A percentile compares a stretch with the other conserved stretches of the same genome.
These are phyloP conservation scores for Areca catechu DNA, from an alignment of 176 grass and related monocot genomes.

Conservation along the genomic window DNA sequence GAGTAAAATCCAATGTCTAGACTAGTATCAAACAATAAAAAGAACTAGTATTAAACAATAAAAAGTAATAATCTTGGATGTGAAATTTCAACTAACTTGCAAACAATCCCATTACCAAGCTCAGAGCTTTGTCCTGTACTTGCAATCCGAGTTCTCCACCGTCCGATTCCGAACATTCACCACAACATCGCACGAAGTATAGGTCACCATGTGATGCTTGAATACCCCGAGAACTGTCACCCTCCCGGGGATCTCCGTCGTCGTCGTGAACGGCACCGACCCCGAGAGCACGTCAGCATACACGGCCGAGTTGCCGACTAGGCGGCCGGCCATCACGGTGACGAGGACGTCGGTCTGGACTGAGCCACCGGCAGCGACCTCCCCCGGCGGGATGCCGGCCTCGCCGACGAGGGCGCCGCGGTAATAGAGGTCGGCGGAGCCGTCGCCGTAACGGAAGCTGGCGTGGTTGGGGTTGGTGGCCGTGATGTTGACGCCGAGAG, in stretches of 20 bases:
- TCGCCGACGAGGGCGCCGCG: conserved; percentile 19
- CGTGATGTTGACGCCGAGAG: conserved; percentile 21
- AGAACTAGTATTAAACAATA: no score
- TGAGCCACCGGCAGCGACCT: conserved; percentile 17
- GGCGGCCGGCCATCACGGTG: conserved; percentile 27
- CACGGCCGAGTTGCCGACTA: conserved; percentile 14
- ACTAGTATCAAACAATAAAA: no score
- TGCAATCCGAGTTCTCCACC: conserved; percentile 36
- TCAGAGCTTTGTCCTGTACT: conserved; percentile 39
- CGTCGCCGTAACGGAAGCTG: conserved; percentile 23
- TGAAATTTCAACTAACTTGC: not conserved
- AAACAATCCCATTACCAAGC: not conserved
- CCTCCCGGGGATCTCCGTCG: conserved; percentile 33
- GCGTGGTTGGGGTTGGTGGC: conserved; percentile 38
- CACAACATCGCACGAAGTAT: conserved; percentile 26
- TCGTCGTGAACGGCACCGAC: conserved; percentile 22
- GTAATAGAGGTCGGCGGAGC: conserved; percentile 24
- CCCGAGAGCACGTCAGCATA: conserved; percentile 28
- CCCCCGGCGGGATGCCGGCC: conserved; percentile 22
- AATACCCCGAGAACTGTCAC: conserved; percentile 24
- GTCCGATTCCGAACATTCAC: conserved; percentile 20
- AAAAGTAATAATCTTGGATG: no score
- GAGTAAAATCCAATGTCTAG: no score
- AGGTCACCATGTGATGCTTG: conserved; percentile 37
- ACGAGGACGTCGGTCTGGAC: conserved; percentile 16